Percentiles rank a stretch among this genome's conserved stretches.
Conservation (phyloP, 805 yeast genomes). For the Hanseniaspora clermontiae region DNA sequence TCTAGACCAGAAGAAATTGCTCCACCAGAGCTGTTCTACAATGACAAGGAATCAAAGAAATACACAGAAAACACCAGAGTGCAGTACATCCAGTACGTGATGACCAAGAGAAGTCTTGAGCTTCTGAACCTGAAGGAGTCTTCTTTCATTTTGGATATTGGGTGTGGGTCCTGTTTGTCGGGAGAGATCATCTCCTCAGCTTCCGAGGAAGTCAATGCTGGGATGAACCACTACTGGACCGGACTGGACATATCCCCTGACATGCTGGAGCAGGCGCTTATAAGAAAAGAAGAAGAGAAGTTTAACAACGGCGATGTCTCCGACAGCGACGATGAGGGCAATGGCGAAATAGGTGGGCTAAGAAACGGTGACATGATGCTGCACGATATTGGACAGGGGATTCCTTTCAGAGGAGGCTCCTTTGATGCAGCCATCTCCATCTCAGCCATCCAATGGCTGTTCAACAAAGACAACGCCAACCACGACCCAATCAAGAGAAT, state of each 20-base stretch:
- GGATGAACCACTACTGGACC: slow-evolving; percentile 59
- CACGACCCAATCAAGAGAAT: slow-evolving; percentile 77
- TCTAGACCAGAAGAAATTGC: slow-evolving; percentile 94
- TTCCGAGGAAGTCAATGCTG: slow-evolving; percentile 47
- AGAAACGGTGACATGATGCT: slow-evolving; percentile 66
- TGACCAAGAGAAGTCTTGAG: slow-evolving; percentile 90
- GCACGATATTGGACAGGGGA: slow-evolving; percentile 85
- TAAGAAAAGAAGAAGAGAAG: slow-evolving; percentile 59
- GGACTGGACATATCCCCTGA: slow-evolving; percentile 95
- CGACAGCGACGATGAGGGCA: background rate
- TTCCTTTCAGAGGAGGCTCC: slow-evolving; percentile 90
- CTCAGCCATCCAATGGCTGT: slow-evolving; percentile 94
- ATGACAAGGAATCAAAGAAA: slow-evolving; percentile 77
- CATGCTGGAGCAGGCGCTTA: slow-evolving; percentile 89
- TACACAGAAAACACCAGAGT: slow-evolving; percentile 92
- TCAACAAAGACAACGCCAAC: slow-evolving; percentile 78
- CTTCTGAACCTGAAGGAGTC: slow-evolving; percentile 56
- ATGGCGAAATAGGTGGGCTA: slow-evolving; percentile 5
- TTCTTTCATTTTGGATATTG: slow-evolving; percentile 74
- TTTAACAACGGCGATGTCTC: slow-evolving; percentile 4
- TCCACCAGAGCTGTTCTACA: slow-evolving; percentile 91
- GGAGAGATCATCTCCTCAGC: slow-evolving; percentile 60
- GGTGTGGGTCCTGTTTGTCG: slow-evolving; percentile 93
- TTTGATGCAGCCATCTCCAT: slow-evolving; percentile 94
- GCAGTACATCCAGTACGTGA: slow-evolving; percentile 94